Conservation (phyloP, 208 protist genomes). For the Leishmania gerbilli region DNA sequence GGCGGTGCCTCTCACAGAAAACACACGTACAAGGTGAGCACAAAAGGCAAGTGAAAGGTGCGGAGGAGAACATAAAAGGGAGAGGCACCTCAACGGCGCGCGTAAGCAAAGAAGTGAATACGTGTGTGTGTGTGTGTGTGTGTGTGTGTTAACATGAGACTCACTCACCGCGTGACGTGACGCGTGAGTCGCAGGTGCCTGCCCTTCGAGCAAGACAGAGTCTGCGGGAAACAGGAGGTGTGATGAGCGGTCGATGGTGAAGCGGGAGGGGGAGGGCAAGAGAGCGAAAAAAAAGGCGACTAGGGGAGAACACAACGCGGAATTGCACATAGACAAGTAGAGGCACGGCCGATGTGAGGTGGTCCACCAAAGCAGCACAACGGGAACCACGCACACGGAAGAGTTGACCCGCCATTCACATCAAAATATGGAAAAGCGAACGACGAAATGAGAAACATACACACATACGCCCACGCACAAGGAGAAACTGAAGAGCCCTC, state of each 20-base stretch:
- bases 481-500: background rate
- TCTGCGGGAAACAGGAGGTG: background rate
- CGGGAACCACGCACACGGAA: background rate
- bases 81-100: background rate
- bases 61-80: background rate
- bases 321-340: background rate
- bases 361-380: background rate
- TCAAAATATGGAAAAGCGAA: background rate
- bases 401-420: background rate
- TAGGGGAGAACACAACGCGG: background rate
- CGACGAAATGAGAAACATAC: slow-evolving; percentile 2
- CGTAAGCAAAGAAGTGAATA: background rate
- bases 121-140: background rate
- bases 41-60: background rate
- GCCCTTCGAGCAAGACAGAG: background rate
- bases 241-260: background rate
- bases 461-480: background rate
- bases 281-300: background rate
- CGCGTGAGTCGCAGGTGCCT: background rate
- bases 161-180: background rate
- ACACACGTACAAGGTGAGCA: background rate
- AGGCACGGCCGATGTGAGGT: background rate
- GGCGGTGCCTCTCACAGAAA: background rate
- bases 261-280: background rate
- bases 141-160: background rate